Evolutionary conservation across 116 monocot genomes (phyloP), one percentile per base, ranked within the genome.

Genomic region (Phalaenopsis hybrid): DNA sequence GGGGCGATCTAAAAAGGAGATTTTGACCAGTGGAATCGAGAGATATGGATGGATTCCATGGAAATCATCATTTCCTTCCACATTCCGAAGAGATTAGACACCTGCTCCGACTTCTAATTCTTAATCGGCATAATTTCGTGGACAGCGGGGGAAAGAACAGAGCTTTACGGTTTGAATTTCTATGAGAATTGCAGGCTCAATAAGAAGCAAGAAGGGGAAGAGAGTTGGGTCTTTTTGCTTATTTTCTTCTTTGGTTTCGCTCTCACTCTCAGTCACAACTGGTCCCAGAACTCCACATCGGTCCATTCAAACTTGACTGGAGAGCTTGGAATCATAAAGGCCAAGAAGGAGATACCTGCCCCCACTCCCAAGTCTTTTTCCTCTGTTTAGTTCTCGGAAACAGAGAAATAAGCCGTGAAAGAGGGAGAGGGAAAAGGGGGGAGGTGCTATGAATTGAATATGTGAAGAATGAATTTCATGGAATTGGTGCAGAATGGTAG

Each of bases 31-130:
- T 86, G 89, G 85, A 74, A 55, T 59, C 61, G 81, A 75, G 51
- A 51, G 51, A 51, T 51, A 51, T 51, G 51, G 51, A 51, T 80
- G 75, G 55, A 83, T 83, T 52, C 83, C 85, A 85, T 74, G 85
- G 76, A 84, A 80, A 45, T 28, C 89, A 92, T 89, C 85, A 91
- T 91, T 91, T 72, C n/a, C 63, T 65, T 65, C 77, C 72, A 37
- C 46, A 75, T 80, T 44, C 41, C 48, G 17, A 76, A 83, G 46
- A 78, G 69, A 73, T 50, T 61, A 76, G 21, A 51, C 51, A 9
- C 51, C 45, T 44, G 20, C 43, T 33, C 63, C n/a, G n/a, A n/a
- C 63, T 65, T 2, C 63, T 65, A 65, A 25, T 65, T 65, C 63
- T 65, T 65, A 65, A n/a, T 65, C 21, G 4, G n/a, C 23, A 12